Evolutionary conservation across 305 asterid genomes (phyloP).

Genomic region (Euphrasia arctica): DNA sequence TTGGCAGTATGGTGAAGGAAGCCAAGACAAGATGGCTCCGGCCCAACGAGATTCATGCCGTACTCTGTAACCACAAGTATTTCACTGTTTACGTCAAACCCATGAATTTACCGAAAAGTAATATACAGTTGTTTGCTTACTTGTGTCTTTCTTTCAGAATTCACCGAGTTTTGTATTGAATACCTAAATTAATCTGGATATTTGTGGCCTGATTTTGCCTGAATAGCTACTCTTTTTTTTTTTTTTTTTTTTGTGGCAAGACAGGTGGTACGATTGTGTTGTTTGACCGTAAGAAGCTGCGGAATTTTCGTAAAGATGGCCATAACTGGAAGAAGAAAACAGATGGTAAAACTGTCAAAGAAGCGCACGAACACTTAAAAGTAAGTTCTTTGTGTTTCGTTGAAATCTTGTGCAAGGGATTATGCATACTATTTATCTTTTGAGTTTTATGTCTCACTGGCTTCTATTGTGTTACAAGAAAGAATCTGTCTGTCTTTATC

Average conservation of each 20-base stretch:
- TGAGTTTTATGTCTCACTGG: background rate
- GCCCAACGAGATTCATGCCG: constrained; percentile 83
- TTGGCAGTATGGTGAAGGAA: constrained; percentile 52
- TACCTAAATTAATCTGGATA: background rate
- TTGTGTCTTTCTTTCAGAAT: constrained; percentile 15
- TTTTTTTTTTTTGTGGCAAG: constrained; percentile 3
- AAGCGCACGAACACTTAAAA: constrained; percentile 85
- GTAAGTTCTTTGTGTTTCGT: constrained; percentile 33
- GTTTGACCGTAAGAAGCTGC: constrained; percentile 77
- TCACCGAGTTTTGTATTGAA: background rate
- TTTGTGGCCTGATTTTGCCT: constrained; percentile 20
- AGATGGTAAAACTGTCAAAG: constrained; percentile 80
- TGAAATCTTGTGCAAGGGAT: background rate
- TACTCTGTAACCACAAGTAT: constrained; percentile 58
- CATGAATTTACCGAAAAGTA: constrained; percentile 68
- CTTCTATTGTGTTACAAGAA: background rate
- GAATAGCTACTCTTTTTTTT: constrained; percentile 6
- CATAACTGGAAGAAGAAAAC: constrained; percentile 81
- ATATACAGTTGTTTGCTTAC: background rate
- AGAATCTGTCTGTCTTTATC: constrained; percentile 13
- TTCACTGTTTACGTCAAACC: constrained; percentile 72
- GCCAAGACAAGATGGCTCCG: constrained; percentile 82
- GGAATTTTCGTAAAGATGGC: constrained; percentile 76
- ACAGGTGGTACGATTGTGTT: constrained; percentile 62
- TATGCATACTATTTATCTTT: constrained; percentile 1